Evolutionary conservation across 208 protist species (phyloP).

Genomic region (Herpetomonas samuelpessoai): DNA sequence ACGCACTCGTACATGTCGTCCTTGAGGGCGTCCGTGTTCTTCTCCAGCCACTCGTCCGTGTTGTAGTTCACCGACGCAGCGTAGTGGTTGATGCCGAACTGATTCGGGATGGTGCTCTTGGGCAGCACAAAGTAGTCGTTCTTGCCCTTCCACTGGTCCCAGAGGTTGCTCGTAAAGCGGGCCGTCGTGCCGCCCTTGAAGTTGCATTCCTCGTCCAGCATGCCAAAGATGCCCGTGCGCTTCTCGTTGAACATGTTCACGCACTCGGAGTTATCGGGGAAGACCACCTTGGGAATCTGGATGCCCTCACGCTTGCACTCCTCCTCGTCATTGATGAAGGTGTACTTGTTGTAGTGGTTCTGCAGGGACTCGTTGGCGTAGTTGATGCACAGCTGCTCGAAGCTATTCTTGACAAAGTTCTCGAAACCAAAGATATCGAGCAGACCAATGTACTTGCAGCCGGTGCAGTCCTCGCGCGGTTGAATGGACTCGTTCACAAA

Average conservation of each 20-base stretch:
- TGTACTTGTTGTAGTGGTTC: slow-evolving; percentile 97
- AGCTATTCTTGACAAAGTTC: slow-evolving; percentile 94
- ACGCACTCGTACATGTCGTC: slow-evolving; percentile 73
- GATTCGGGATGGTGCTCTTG: slow-evolving; percentile 82
- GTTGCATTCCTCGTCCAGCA: slow-evolving; percentile 90
- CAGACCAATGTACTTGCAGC: slow-evolving; percentile 91
- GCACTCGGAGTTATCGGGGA: slow-evolving; percentile 87
- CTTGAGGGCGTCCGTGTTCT: slow-evolving; percentile 90
- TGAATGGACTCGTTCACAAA: slow-evolving; percentile 79
- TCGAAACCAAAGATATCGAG: slow-evolving; percentile 97
- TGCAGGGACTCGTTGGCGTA: slow-evolving; percentile 98
- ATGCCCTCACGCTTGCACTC: slow-evolving; percentile 88
- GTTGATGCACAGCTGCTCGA: slow-evolving; percentile 98
- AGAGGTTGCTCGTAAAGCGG: slow-evolving; percentile 74
- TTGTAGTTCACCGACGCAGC: slow-evolving; percentile 86
- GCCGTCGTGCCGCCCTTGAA: slow-evolving; percentile 74
- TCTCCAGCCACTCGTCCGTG: slow-evolving; percentile 88
- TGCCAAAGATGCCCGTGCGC: slow-evolving; percentile 71
- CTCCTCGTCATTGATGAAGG: slow-evolving; percentile 93
- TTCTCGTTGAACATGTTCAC: slow-evolving; percentile 86
- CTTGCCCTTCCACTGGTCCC: slow-evolving; percentile 51
- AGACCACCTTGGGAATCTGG: slow-evolving; percentile 66
- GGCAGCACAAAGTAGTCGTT: slow-evolving; percentile 76
- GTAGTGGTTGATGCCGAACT: slow-evolving; percentile 92
- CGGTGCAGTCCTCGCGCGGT: slow-evolving; percentile 38